Base-by-base conservation (phyloP, 495 filamentous ascomycete genomes). In the Penicillium waksmanii region DNA sequence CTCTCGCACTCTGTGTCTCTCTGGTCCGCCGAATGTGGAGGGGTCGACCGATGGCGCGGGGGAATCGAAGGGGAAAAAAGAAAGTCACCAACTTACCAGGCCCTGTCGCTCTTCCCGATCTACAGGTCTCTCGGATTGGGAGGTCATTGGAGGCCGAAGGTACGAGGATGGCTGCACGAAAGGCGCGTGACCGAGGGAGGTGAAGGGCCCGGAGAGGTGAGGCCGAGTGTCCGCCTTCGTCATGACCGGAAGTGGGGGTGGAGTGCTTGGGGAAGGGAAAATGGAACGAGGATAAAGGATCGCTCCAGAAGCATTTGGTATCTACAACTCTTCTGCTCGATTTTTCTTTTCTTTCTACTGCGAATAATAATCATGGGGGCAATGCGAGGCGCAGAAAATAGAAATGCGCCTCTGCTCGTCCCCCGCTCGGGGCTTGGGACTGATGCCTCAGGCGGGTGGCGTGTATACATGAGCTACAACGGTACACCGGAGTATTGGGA, bases 31-130 rank as follows among this genome's bases (percentile, higher is more conserved):
- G 21, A 48, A 27, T 11, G 9, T 48, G 21, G 46, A 48, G 46
- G 46, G 46, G 46, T 27, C 46, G 21, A 27, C 19, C 46, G 31
- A 48, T 21, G 49, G 49, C 15, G 49, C 13, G 49, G 27, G 50
- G 46, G 44, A 53, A 55, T 9, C 31, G 53, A 47, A 7, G 38
- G 57, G 53, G 19, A 51, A 47, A 60, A 55, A 52, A 53, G 49
- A 60, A 51, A 54, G 18, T 48, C 60, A 51, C 33, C 55, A 57
- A 82, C 90, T 84, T 74, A 97, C 94, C 84, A 98, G 84, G 69
- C 90, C 94, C 74, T 94, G 89, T 77, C 88, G 85, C 80, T 98
- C 94, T 79, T 97, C 94, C 75, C 84, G 86, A 75, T 98, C 93
- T 61, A 96, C 81, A 62, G 86, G 84, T 77, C 81, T 89, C 76